A percentile compares a stretch with the other conserved stretches of the same genome.
phyloP scores from a whole-genome alignment of 1,284 basidiomycete genomes.

The Phellinidium pouzarii region DNA sequence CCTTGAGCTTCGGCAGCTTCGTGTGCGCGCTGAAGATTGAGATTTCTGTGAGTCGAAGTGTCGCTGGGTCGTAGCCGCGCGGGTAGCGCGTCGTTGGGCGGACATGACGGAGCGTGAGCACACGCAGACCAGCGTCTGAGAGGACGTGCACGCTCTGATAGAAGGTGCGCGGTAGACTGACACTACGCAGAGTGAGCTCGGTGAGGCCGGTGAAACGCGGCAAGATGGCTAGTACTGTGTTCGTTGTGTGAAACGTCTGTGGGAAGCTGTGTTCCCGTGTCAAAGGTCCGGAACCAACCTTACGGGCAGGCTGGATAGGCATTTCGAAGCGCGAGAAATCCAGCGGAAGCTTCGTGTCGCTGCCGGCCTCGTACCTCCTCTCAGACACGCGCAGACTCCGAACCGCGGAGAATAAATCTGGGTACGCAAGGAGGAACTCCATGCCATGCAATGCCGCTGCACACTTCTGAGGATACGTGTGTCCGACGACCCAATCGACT shows the following conservation, averaged over 20 bases:
- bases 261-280: slow-evolving; percentile 1
- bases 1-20: slow-evolving; percentile 9
- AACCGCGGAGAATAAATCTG: background rate
- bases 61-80: slow-evolving; percentile 8
- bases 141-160: slow-evolving; percentile 15
- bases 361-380: slow-evolving; percentile 4
- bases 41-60: slow-evolving; percentile 14
- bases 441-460: slow-evolving; percentile 1
- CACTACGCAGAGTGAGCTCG: slow-evolving; percentile 14
- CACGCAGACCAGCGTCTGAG: slow-evolving; percentile 1
- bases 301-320: slow-evolving; percentile 1
- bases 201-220: slow-evolving; percentile 11
- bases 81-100: slow-evolving; percentile 15
- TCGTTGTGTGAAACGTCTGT: slow-evolving; percentile 4
- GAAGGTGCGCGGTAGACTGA: slow-evolving; percentile 14
- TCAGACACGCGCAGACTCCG: slow-evolving; percentile 9
- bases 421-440: slow-evolving; percentile 7
- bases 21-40: slow-evolving; percentile 7
- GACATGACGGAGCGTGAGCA: slow-evolving; percentile 11
- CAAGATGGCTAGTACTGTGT: slow-evolving; percentile 3
- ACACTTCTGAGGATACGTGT: background rate
- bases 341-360: slow-evolving; percentile 3
- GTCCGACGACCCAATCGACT: slow-evolving; percentile 10
- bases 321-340: slow-evolving; percentile 1
- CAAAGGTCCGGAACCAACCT: background rate